Evolutionary conservation across 495 filamentous ascomycete genomes (phyloP), one percentile per base, ranked within the genome.

Genomic region (Jackrogersella minutella): DNA sequence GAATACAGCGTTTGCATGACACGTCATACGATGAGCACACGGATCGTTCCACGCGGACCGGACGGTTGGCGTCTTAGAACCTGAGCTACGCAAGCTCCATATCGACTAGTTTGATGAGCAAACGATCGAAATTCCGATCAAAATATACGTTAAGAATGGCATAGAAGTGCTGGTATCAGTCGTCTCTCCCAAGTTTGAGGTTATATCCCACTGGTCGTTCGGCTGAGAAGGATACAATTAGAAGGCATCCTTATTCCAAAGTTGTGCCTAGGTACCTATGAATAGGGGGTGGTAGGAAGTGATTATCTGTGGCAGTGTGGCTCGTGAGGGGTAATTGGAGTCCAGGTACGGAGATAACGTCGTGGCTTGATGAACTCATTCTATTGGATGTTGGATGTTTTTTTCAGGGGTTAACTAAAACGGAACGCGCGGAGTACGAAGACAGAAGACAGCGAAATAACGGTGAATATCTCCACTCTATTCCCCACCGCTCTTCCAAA

Each of bases 401-500:
- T 36, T 62, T 22, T 62, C 37, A 44, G 37, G 39, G 58, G 43
- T 41, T 31, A 6, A 39, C 30, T 28, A 5, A 62, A 62, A 54
- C 37, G 49, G 49, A 53, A 47, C 13, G 24, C 39, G 47, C 21
- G 58, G 58, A 61, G 34, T 49, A 17, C 24, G 9, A 28, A n/a
- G n/a, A n/a, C n/a, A n/a, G n/a, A n/a, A n/a, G n/a, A n/a, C n/a
- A n/a, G 22, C 8, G 47, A 40, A 40, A 21, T 54, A 40, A 30
- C 52, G 24, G 52, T 43, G 37, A 26, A 14, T 17, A 54, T 53
- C 21, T 30, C 58, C 33, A 24, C 22, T 53, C 19, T 24, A 37
- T 14, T 37, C 33, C 36, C 59, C 49, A 62, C 58, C 58, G 58
- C 58, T 62, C 49, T 62, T 62, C 49, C 31, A 10, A 58, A 33